phyloP scores from a whole-genome alignment of 805 yeast genomes.

The Candida ortonii region DNA sequence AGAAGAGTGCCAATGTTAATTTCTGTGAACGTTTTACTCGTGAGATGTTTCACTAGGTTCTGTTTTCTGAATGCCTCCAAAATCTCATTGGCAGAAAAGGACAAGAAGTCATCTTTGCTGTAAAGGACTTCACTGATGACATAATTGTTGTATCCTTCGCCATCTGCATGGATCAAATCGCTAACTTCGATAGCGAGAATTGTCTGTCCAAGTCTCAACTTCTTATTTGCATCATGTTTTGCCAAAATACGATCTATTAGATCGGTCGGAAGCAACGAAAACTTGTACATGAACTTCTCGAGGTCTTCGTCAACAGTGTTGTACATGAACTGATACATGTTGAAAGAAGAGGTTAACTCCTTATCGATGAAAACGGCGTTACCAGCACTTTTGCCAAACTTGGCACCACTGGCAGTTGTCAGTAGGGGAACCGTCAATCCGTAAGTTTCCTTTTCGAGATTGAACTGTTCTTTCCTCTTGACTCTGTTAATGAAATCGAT shows the following conservation, averaged over 20 bases:
- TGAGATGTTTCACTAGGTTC: conserved; percentile 44
- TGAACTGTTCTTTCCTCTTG: conserved; percentile 18
- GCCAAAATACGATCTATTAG: conserved; percentile 54
- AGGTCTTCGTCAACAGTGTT: conserved; percentile 78
- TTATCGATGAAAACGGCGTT: conserved; percentile 88
- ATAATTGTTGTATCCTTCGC: conserved; percentile 66
- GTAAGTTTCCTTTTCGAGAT: conserved; percentile 37
- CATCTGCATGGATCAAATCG: conserved; percentile 82
- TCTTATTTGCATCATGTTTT: conserved; percentile 58
- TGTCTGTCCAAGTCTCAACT: conserved; percentile 67
- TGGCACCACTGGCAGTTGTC: conserved; percentile 85
- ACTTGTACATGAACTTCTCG: conserved; percentile 61
- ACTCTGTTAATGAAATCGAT: conserved; percentile 77
- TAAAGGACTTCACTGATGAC: conserved; percentile 66
- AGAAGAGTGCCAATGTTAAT: conserved; percentile 52
- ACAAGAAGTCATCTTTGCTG: conserved; percentile 26
- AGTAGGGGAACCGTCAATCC: conserved; percentile 90
- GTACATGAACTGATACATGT: conserved; percentile 81
- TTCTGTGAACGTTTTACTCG: conserved; percentile 30
- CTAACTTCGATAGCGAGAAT: conserved; percentile 80
- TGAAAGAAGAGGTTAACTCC: conserved; percentile 71
- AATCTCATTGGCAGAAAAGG: conserved; percentile 48
- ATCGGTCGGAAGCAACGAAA: conserved; percentile 70
- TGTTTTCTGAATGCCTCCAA: conserved; percentile 57
- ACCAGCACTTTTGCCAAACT: conserved; percentile 96